Evolutionary conservation across 2,329 filamentous ascomycete genomes (phyloP).

Genomic region (Colletotrichum agaves): DNA sequence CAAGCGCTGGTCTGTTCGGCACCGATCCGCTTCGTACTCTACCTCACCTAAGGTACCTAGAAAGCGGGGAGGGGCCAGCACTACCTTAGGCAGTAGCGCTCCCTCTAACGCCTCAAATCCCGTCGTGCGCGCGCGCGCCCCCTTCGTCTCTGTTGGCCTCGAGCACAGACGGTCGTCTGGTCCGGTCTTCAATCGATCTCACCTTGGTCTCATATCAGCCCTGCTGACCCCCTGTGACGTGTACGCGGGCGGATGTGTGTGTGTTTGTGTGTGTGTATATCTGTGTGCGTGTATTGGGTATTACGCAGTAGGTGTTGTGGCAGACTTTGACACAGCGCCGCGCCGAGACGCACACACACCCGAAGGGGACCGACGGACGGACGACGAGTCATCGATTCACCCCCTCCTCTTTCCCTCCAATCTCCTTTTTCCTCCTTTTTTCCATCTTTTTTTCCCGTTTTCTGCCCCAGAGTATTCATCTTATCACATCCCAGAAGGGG

Average conservation of each 20-base stretch:
- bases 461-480: background rate
- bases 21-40: too few species aligned
- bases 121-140: background rate
- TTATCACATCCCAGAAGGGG: constrained; percentile 17
- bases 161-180: constrained; percentile 9
- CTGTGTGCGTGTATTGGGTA: too few species aligned
- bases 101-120: background rate
- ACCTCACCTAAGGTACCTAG: too few species aligned
- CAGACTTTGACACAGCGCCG: background rate
- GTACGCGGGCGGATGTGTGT: background rate
- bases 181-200: constrained; percentile 9
- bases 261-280: too few species aligned
- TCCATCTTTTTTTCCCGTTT: background rate
- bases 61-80: too few species aligned
- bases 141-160: background rate
- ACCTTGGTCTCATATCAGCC: constrained; percentile 32
- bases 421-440: background rate
- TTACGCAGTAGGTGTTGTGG: background rate
- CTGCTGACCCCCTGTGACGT: constrained; percentile 20
- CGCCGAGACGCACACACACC: constrained; percentile 1
- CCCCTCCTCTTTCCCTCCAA: background rate
- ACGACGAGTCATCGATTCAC: background rate
- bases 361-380: constrained; percentile 5
- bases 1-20: background rate
- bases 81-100: too few species aligned